Base-by-base conservation (phyloP, 495 filamentous ascomycete genomes). In the Apodospora peruviana region DNA sequence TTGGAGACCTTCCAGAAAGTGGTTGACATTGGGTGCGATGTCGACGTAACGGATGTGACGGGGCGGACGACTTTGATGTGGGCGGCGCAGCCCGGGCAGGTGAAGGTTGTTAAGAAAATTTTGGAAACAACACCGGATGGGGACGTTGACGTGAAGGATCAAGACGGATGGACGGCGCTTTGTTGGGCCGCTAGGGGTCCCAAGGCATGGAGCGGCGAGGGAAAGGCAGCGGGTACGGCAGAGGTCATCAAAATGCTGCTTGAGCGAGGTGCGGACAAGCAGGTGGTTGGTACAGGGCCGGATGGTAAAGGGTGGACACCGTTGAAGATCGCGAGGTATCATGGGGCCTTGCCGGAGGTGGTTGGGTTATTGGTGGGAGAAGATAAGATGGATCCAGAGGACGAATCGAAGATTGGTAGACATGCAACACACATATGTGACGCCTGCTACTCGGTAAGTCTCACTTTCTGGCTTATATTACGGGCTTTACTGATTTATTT, bases 111-210 rank as follows among this genome's bases (percentile, higher is more conserved):
- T 11, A 34, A 34, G 24, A 45, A 32, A n/a, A 32, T 45, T 18
- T 35, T 45, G 43, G 43, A 34, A 2, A 35, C 19, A 24, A 45
- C 3, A 25, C 23, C 43, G 25, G 43, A 29, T 45, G 2, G 8
- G 16, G 43, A 45, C n/a, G 27, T 45, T 32, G 24, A 45, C 18
- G 1, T 3, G 8, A 45, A 34, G 43, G 43, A 45, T 25, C 22
- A 45, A 14, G 43, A 45, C 43, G 43, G 43, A n/a, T 45, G 43
- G 43, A 45, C 43, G 43, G 43, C 43, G 25, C 43, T 45, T 35
- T 45, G 43, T 19, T 45, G 43, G 43, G 43, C 43, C 24, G 43
- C 43, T 22, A 29, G 43, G 22, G 43, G 43, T 18, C 43, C 43
- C 12, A 7, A 19, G 43, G 43, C 27, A 3, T 45, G 12, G 11